Conservation (phyloP, 2,329 filamentous ascomycete genomes). For the Pezicula radicicola region DNA sequence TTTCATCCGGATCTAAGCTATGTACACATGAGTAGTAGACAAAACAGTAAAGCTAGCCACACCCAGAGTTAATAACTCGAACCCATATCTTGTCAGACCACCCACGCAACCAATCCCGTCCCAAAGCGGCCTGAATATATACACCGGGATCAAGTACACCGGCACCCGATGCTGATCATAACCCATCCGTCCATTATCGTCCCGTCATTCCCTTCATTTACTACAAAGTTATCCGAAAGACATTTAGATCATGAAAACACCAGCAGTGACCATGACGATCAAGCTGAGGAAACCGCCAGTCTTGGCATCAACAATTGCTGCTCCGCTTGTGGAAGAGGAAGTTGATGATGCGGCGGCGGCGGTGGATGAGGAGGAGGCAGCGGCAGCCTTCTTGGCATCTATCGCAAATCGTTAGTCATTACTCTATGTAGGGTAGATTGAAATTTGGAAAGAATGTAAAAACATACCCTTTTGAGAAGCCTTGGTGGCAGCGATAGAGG, state of each 20-base stretch:
- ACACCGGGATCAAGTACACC: too few species aligned
- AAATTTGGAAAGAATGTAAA: not conserved
- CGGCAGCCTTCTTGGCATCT: conserved; percentile 9
- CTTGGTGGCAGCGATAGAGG: conserved; percentile 2
- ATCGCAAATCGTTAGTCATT: conserved; percentile 1
- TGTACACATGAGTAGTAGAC: too few species aligned
- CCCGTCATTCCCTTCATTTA: too few species aligned
- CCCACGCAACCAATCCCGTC: too few species aligned
- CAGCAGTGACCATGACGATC: conserved; percentile 13
- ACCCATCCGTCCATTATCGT: too few species aligned
- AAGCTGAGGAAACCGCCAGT: conserved; percentile 12
- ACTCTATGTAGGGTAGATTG: not conserved
- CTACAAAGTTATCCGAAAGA: too few species aligned
- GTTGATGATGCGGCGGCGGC: conserved; percentile 3
- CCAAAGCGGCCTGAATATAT: too few species aligned
- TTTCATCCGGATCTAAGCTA: too few species aligned
- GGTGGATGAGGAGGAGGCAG: conserved; percentile 9
- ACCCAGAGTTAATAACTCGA: too few species aligned
- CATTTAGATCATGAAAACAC: conserved; percentile 17
- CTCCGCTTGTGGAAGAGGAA: conserved; percentile 7
- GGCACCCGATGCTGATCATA: too few species aligned
- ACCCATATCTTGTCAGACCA: too few species aligned
- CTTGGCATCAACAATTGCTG: conserved; percentile 9
- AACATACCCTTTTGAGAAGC: conserved; percentile 8
- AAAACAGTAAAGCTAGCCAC: too few species aligned